Evolutionary conservation across 345 rosid species (phyloP).

Genomic region (Ceriops decandra): DNA sequence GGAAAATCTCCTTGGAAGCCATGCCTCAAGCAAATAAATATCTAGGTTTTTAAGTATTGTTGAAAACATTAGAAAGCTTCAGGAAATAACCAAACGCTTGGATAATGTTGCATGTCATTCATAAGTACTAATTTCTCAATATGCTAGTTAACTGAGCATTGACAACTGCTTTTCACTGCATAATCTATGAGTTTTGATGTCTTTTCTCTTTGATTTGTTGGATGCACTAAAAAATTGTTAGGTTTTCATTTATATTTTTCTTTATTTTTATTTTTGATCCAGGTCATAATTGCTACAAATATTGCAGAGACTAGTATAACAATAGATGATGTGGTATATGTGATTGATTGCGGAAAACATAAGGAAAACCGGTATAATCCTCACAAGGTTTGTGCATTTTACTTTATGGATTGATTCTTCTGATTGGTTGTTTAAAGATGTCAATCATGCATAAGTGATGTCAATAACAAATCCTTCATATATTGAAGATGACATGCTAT

Average conservation of each 20-base stretch:
- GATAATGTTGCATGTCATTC: no score
- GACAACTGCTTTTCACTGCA: not conserved
- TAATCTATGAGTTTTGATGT: not conserved
- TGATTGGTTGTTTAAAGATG: no score
- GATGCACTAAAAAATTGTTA: not conserved
- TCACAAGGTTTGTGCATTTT: conserved; percentile 55
- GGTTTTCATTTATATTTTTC: conserved; percentile 2
- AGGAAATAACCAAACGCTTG: no score
- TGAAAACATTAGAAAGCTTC: no score
- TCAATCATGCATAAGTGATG: no score
- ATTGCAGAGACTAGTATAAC: conserved; percentile 94
- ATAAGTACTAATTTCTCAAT: no score
- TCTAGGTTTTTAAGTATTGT: no score
- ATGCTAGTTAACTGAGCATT: not conserved
- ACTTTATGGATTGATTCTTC: not conserved
- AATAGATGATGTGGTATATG: conserved; percentile 89
- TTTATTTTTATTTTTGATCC: conserved; percentile 16
- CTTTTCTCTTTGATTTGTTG: not conserved
- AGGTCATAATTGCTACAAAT: conserved; percentile 89
- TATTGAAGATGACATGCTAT: no score
- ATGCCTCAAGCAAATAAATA: no score
- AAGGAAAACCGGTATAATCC: conserved; percentile 93
- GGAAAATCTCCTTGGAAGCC: no score
- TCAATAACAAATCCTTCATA: no score
- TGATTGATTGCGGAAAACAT: conserved; percentile 89